A percentile compares a stretch with the other conserved stretches of the same genome.
phyloP scores from a whole-genome alignment of 176 grass and related monocot genomes.

The Carex parvula region DNA sequence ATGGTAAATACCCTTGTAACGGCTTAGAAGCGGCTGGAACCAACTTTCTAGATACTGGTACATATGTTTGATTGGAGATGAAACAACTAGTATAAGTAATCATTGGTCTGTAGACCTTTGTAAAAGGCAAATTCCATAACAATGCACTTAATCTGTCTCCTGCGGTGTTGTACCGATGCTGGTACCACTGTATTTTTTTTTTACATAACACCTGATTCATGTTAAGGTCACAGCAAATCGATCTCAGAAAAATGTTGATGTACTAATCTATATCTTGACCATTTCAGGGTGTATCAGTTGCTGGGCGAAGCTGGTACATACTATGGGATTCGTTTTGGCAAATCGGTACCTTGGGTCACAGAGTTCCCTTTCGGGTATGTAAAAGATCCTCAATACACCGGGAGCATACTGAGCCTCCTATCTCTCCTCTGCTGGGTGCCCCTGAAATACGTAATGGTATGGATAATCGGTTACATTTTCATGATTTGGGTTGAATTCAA shows the following conservation, averaged over 20 bases:
- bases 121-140: neutral
- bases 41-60: neutral
- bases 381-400: conserved; percentile 86
- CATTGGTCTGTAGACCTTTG: neutral
- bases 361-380: conserved; percentile 84
- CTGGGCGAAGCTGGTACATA: conserved; percentile 88
- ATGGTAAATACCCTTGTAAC: neutral
- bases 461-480: conserved; percentile 72
- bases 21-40: neutral
- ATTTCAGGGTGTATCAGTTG: conserved; percentile 81
- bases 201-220: neutral
- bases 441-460: conserved; percentile 52
- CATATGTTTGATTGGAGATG: neutral
- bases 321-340: conserved; percentile 69
- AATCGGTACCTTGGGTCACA: conserved; percentile 67
- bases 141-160: neutral
- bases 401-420: conserved; percentile 71
- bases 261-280: neutral
- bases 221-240: neutral
- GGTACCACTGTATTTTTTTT: neutral
- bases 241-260: neutral
- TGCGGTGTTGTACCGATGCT: neutral
- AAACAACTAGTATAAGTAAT: neutral
- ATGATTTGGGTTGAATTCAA: conserved; percentile 77
- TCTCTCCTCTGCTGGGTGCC: conserved; percentile 73